Evolutionary conservation across 768 basidiomycete genomes (phyloP).

Genomic region (Amyloporia xantha): DNA sequence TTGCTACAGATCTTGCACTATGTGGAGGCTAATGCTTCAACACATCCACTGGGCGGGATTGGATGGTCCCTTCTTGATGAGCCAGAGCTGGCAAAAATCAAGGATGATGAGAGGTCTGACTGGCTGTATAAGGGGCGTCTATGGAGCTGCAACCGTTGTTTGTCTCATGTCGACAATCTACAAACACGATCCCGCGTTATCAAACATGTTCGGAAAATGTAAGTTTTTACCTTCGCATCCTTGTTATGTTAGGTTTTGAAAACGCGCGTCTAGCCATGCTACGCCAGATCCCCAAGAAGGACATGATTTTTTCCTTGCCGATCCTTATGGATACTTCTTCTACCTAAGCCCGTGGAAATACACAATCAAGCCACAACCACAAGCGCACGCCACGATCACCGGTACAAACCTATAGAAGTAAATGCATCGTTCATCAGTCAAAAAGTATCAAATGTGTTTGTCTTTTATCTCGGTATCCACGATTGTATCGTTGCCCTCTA

Average conservation of each 20-base stretch:
- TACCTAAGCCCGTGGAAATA: neutral
- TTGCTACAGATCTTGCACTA: neutral
- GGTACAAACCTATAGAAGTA: too few species aligned
- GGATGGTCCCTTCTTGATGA: neutral
- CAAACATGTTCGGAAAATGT: neutral
- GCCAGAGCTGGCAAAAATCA: neutral
- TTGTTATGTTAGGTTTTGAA: neutral
- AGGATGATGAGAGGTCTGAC: neutral
- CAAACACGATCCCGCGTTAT: neutral
- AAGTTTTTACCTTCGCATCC: neutral
- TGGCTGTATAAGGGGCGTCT: neutral
- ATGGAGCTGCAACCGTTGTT: neutral
- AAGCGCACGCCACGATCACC: neutral
- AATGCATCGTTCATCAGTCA: too few species aligned
- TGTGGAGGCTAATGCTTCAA: neutral
- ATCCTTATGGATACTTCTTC: neutral
- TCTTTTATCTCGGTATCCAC: too few species aligned
- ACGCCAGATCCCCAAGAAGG: neutral
- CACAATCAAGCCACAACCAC: neutral
- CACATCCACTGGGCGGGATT: neutral
- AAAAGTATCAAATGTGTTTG: too few species aligned
- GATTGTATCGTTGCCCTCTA: too few species aligned
- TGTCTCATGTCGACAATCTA: neutral
- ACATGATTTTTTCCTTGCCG: neutral
- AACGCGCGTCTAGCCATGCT: neutral